Evolutionary conservation across 1,139 yeast species (phyloP).

Genomic region (Protomyces pachydermus): DNA sequence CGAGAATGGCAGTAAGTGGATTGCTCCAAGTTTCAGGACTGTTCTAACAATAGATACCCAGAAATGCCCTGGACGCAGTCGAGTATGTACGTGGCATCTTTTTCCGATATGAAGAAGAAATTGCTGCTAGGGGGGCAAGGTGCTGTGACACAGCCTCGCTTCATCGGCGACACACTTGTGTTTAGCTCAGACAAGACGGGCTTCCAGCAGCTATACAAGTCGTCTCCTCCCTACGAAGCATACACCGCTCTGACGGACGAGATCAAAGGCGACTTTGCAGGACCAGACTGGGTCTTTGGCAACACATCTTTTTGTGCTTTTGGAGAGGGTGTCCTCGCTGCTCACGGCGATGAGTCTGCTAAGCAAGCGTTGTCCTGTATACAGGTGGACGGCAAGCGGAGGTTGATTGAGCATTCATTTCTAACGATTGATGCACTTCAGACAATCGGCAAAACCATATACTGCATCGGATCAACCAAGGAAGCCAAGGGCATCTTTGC

Average conservation of each 20-base stretch:
- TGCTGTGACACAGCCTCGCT: conserved; percentile 22
- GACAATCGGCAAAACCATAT: background rate
- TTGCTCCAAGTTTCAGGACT: background rate
- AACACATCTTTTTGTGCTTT: background rate
- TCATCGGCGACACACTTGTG: background rate
- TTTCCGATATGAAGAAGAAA: background rate
- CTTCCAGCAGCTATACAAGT: conserved; percentile 16
- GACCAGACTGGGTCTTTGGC: conserved; percentile 16
- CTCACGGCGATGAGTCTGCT: background rate
- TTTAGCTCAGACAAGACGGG: conserved; percentile 14
- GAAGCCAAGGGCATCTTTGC: conserved; percentile 8
- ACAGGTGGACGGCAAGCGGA: background rate
- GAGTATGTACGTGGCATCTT: conserved; percentile 5
- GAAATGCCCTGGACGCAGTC: conserved; percentile 26
- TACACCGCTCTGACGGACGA: background rate
- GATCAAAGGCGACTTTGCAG: conserved; percentile 17
- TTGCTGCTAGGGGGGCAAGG: background rate
- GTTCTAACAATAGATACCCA: background rate
- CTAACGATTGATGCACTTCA: conserved; percentile 10
- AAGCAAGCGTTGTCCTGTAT: background rate
- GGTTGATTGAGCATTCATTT: conserved; percentile 5
- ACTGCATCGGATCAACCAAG: conserved; percentile 6
- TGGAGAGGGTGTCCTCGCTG: background rate
- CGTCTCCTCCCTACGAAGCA: background rate
- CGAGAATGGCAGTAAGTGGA: conserved; percentile 9